A percentile compares a stretch with the other conserved stretches of the same genome.
Evolutionary conservation across 495 filamentous ascomycete genomes (phyloP).

Genomic region (Penicillium riverlandense): DNA sequence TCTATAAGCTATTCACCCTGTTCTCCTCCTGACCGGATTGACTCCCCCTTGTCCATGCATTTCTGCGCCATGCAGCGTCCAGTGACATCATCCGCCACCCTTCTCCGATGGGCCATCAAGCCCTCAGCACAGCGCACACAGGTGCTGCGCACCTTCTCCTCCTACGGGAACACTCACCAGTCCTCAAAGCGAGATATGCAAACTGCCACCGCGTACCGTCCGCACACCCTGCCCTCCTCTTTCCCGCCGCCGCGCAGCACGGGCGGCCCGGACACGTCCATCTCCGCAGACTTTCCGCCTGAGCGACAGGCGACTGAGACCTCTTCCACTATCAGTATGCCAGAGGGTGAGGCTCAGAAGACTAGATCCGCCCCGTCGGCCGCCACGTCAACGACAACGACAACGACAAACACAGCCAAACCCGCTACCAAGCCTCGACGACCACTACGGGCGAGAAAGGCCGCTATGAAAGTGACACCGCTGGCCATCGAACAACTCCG

Average conservation of each 20-base stretch:
- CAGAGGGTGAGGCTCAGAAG: constrained; percentile 62
- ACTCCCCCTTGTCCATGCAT: constrained; percentile 27
- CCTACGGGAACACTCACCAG: constrained; percentile 43
- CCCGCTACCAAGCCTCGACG: constrained; percentile 41
- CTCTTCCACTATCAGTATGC: constrained; percentile 26
- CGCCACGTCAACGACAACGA: constrained; percentile 2
- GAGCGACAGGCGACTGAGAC: constrained; percentile 10
- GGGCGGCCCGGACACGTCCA: constrained; percentile 60
- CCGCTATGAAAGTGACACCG: constrained; percentile 79
- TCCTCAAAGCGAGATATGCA: constrained; percentile 61
- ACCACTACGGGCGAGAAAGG: constrained; percentile 78
- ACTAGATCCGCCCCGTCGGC: constrained; percentile 29
- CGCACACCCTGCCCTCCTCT: constrained; percentile 58
- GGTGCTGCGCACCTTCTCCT: constrained; percentile 60
- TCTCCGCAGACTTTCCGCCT: constrained; percentile 44
- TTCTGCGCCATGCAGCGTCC: constrained; percentile 27
- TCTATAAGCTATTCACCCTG: constrained; percentile 5
- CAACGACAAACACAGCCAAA: constrained; percentile 3
- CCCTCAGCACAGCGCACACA: constrained; percentile 40
- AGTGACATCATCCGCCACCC: constrained; percentile 49
- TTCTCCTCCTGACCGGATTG: constrained; percentile 4
- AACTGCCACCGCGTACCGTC: constrained; percentile 70
- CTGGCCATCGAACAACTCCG: constrained; percentile 69
- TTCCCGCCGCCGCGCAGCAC: constrained; percentile 62
- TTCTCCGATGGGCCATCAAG: constrained; percentile 42